phyloP scores from a whole-genome alignment of 1,284 basidiomycete genomes.

The Heterobasidion irregulare region DNA sequence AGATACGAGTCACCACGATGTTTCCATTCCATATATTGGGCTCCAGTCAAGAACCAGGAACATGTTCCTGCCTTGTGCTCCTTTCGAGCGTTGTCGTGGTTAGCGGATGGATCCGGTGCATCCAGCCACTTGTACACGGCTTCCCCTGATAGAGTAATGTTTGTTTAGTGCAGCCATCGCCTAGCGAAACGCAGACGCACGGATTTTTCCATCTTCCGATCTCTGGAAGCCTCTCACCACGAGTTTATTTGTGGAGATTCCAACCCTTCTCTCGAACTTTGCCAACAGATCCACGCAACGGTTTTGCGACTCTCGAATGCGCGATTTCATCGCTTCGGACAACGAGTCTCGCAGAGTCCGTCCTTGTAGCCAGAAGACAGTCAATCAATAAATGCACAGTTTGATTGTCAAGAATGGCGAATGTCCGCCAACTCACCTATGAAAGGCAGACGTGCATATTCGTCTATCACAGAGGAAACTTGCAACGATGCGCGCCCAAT shows the following conservation, averaged over 20 bases:
- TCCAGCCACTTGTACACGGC: not conserved
- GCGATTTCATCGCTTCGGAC: not conserved
- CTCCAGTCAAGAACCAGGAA: not conserved
- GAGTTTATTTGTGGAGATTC: not conserved
- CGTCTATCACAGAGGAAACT: not conserved
- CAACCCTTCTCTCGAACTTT: not conserved
- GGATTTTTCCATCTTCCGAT: not conserved
- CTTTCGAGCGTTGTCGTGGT: not conserved
- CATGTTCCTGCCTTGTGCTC: not conserved
- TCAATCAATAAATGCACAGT: too few relatives aligned
- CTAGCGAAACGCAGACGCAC: too few relatives aligned
- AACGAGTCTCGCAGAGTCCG: not conserved
- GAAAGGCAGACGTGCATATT: not conserved
- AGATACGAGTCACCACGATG: not conserved
- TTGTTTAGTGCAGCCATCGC: too few relatives aligned
- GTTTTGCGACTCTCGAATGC: not conserved
- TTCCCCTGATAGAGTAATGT: not conserved
- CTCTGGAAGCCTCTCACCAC: not conserved
- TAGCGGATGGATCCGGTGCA: not conserved
- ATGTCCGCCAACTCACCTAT: not conserved
- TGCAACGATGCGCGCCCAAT: not conserved
- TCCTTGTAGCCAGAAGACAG: not conserved
- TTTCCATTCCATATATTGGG: not conserved
- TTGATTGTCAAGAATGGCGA: too few relatives aligned
- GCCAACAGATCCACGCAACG: not conserved